Evolutionary conservation across 108 stramenopile species (phyloP).

Genomic region (Conticribra guillardii): DNA sequence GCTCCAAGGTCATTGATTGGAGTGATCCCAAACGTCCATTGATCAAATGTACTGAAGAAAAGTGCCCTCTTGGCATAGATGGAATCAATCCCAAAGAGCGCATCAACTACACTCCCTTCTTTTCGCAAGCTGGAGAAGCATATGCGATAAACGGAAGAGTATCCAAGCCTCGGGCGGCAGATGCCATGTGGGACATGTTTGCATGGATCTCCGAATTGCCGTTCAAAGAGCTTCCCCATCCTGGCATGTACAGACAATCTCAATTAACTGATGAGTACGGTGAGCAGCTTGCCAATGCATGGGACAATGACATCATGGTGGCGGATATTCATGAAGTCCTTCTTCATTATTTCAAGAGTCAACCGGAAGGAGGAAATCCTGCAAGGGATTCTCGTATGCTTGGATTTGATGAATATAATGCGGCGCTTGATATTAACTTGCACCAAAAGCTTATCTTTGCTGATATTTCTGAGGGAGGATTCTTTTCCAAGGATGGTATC

Average conservation of each 20-base stretch:
- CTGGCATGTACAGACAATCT: constrained; percentile 36
- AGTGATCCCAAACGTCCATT: constrained; percentile 6
- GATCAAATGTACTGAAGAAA: constrained; percentile 16
- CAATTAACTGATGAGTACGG: constrained; percentile 14
- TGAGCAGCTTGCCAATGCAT: constrained; percentile 22
- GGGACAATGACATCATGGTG: constrained; percentile 39
- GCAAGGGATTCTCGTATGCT: constrained; percentile 38
- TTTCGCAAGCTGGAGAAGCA: constrained; percentile 46
- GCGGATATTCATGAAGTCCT: constrained; percentile 34
- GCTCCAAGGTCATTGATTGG: constrained; percentile 37
- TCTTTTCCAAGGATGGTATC: constrained; percentile 26
- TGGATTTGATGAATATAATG: constrained; percentile 39
- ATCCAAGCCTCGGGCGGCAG: constrained; percentile 33
- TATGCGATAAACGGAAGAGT: constrained; percentile 44
- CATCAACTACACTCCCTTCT: constrained; percentile 50
- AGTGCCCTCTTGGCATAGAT: constrained; percentile 30
- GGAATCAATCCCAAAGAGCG: no score
- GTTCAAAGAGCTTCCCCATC: constrained; percentile 23
- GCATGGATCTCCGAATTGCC: constrained; percentile 35
- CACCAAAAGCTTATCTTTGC: constrained; percentile 31
- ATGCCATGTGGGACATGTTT: constrained; percentile 51
- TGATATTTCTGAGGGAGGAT: constrained; percentile 21
- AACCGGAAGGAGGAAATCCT: constrained; percentile 40
- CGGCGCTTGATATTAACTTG: constrained; percentile 20
- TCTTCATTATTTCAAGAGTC: constrained; percentile 24